Percentiles rank a stretch among this genome's conserved stretches.
Conservation (phyloP, 78 protist species). For the Bodo saltans region DNA sequence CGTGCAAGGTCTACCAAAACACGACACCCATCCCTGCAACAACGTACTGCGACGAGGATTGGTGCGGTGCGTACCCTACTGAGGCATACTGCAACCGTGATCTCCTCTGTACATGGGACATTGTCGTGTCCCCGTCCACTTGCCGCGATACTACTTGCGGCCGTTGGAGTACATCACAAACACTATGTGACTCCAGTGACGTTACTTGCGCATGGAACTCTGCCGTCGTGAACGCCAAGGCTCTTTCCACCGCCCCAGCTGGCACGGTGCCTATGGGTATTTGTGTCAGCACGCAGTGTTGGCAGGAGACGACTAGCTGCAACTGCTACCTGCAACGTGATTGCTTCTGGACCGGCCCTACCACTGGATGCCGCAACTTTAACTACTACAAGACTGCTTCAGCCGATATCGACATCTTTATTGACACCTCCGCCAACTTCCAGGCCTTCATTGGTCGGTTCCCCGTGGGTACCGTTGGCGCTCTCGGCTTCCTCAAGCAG, state of each 20-base stretch:
- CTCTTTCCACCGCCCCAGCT: too few species aligned
- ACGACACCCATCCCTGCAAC: neutral
- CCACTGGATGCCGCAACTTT: neutral
- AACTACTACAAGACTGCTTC: neutral
- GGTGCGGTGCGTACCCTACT: neutral
- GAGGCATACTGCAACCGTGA: neutral
- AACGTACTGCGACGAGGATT: neutral
- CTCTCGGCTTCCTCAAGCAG: neutral
- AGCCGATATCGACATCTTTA: slow-evolving; percentile 9
- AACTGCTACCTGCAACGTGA: neutral
- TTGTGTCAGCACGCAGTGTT: neutral
- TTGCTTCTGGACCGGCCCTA: slow-evolving; percentile 14
- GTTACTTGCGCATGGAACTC: too few species aligned
- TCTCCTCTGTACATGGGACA: neutral
- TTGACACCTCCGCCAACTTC: slow-evolving; percentile 10
- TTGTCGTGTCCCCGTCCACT: neutral
- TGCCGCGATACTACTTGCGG: neutral
- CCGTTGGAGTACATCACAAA: too few species aligned
- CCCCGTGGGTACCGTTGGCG: slow-evolving; percentile 7
- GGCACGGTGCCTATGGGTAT: too few species aligned
- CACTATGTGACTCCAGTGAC: too few species aligned
- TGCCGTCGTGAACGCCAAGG: too few species aligned
- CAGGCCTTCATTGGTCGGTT: neutral
- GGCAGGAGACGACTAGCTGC: neutral
- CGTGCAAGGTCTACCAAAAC: neutral